Percentiles rank a stretch among this genome's conserved stretches.
Evolutionary conservation across 306 rosid species (phyloP).

Genomic region (Acacia crassicarpa): DNA sequence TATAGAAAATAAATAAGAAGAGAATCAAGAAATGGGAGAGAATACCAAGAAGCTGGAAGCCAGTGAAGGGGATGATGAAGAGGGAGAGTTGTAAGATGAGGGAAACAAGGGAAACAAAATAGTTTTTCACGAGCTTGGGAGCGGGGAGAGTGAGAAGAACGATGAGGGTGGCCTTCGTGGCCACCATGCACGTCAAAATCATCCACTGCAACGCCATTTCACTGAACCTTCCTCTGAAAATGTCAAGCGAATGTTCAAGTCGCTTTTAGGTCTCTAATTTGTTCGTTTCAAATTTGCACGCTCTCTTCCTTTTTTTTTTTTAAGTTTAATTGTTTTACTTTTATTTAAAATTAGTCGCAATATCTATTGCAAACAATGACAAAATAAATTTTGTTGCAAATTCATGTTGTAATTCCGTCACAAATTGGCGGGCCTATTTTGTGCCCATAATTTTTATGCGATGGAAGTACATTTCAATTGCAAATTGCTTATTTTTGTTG

Average conservation of each 20-base stretch:
- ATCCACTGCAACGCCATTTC: conserved; percentile 94
- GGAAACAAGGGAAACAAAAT: conserved; percentile 77
- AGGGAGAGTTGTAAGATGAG: conserved; percentile 85
- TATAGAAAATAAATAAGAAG: not conserved
- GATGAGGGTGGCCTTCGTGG: conserved; percentile 63
- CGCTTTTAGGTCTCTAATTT: not conserved
- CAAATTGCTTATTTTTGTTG: too few relatives aligned
- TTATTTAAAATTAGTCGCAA: too few relatives aligned
- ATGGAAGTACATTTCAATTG: too few relatives aligned
- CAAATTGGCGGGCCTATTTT: too few relatives aligned
- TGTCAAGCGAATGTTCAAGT: not conserved
- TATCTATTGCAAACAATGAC: too few relatives aligned
- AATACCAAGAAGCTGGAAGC: conserved; percentile 80
- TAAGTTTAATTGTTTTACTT: too few relatives aligned
- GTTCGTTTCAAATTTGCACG: too few relatives aligned
- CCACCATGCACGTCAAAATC: conserved; percentile 85
- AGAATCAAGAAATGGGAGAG: not conserved
- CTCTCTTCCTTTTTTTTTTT: too few relatives aligned
- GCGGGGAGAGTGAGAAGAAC: conserved; percentile 72
- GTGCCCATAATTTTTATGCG: too few relatives aligned
- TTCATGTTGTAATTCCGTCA: too few relatives aligned
- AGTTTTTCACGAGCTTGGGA: conserved; percentile 67
- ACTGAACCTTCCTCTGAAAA: not conserved
- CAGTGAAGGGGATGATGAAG: conserved; percentile 84
- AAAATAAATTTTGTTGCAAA: too few relatives aligned